Evolutionary conservation across 805 yeast species (phyloP), one percentile per base, ranked within the genome.

Genomic region (Maudiozyma pseudohumilis): DNA sequence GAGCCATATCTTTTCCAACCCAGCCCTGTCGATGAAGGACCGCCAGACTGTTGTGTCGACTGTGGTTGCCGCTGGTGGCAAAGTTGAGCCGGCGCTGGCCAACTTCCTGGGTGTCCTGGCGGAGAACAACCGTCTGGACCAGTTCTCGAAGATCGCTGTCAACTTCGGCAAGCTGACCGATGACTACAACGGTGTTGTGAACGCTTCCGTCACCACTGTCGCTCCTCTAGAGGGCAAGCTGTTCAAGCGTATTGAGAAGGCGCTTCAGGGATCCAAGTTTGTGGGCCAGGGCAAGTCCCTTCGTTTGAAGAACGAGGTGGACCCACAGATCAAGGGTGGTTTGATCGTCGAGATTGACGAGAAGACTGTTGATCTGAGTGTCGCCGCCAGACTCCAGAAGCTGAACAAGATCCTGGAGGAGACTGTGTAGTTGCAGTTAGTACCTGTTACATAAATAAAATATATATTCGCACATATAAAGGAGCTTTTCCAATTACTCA

Each of bases 281-380:
- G 94, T 89, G 45, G 95, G 95, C 51, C 64, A 70, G 40, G 89
- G 85, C 55, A 82, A 88, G 74, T 75, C 89, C 53, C 76, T 92
- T 64, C 80, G 81, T 70, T 69, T 92, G 53, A 67, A 76, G 52
- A 89, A 87, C 72, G 71, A 70, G 48, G 83, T 89, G 46, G 78
- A 86, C 69, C 85, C 95, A 47, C 92, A 82, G 48, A 84, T 92
- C 60, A 72, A 84, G 63, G 98, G 98, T 60, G 98, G 98, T 56
- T 75, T 92, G 63, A 69, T 92, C 52, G 95, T 92, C 43, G 95
- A 88, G 68, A 85, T 92, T 55, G 96, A 89, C 59, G 98, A 89
- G 71, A 85, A 81, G 66, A 88, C 97, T 46, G 95, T 87, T 55
- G 98, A 92, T 68, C 74, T 89, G 63, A 80, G 94, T 42, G 76